Evolutionary conservation across 2,329 filamentous ascomycete species (phyloP), one percentile per base, ranked within the genome.

Genomic region (Sphaceloma murrayae): DNA sequence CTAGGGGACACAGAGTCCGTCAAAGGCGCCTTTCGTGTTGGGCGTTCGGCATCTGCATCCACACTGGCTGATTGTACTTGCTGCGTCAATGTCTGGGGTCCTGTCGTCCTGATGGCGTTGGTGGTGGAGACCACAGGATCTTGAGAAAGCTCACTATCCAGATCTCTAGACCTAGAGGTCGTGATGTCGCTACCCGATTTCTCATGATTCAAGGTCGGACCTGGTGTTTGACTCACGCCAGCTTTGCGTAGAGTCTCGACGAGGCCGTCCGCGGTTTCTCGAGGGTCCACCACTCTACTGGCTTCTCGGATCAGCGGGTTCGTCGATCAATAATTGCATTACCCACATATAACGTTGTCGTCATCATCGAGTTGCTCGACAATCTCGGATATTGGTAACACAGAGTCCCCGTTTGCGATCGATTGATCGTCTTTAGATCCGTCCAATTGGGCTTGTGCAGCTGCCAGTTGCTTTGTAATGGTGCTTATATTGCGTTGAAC

Each of bases 301-400:
- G 66, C 47, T 49, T 39, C 14, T 24, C 10, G 11, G 22, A n/a
- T 34, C 22, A 45, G 39, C 18, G 8, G 2, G 32, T 7, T n/a
- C n/a, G n/a, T n/a, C n/a, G 10, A 6, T 22, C 3, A n/a, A 5
- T n/a, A 32, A 8, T 16, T 3, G n/a, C 3, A 26, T 7, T 9
- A 18, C 45, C 31, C 27, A 50, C 48, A 83, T 39, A 94, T 63
- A 3, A 96, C 74, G 56, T 94, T 91, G 46, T 80, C 91, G 8
- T 94, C 77, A 6, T 95, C 88, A 57, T 96, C 91, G 17, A 96
- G 69, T 65, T 94, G 78, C 63, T 98, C 91, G 45, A 86, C 70
- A 52, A 98, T 96, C 55, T 96, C 91, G 22, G 83, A 88, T 47
- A 96, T 75, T 0, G 87, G 84, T 42, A 87, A 67, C 1, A 78